Base-by-base conservation (phyloP, 2,329 filamentous ascomycete genomes). In the Geosmithia flava region DNA sequence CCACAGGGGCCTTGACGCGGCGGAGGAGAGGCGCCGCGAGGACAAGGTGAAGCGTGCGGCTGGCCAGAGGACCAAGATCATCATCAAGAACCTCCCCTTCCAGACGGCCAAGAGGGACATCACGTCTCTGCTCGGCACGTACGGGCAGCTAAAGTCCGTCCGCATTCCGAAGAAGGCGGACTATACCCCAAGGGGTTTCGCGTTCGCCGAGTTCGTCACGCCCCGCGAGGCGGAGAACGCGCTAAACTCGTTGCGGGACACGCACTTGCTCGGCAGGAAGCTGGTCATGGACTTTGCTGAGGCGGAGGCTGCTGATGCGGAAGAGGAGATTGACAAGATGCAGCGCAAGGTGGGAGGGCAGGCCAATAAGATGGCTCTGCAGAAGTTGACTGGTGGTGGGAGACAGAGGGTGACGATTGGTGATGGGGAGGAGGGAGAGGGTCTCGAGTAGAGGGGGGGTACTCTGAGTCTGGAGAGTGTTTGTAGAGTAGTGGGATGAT, bases 21-120 rank as follows among this genome's bases (percentile, higher is more conserved):
- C 87, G 2, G 88, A 95, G 62, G 87, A 95, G 66, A 80, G 86
- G 54, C 81, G 85, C 53, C 84, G 83, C 55, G 84, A 91, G 55
- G 89, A 97, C 33, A 37, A 37, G 33, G 81, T 84, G 46, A 94
- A 89, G 74, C 94, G 91, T 66, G 69, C 78, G 46, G 81, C 86
- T 20, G 78, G 77, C 16, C 80, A 82, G 61, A 78, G 81, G 55
- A 96, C 90, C 45, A 97, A 97, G 75, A 85, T 98, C 60, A 83
- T 97, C 66, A 85, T 98, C 71, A 98, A 97, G 74, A 98, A 98
- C 71, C 70, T 98, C 66, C 91, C 93, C 19, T 98, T 98, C 70
- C 88, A 97, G 70, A 85, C 87, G 45, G 85, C 82, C 48, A 96
- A 95, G 72, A 93, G 94, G 65, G 93, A 98, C 62, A 76, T 98